Percentiles rank a stretch among this genome's conserved stretches.
Evolutionary conservation across 2,329 filamentous ascomycete genomes (phyloP).

Genomic region (Fusarium proliferatum): DNA sequence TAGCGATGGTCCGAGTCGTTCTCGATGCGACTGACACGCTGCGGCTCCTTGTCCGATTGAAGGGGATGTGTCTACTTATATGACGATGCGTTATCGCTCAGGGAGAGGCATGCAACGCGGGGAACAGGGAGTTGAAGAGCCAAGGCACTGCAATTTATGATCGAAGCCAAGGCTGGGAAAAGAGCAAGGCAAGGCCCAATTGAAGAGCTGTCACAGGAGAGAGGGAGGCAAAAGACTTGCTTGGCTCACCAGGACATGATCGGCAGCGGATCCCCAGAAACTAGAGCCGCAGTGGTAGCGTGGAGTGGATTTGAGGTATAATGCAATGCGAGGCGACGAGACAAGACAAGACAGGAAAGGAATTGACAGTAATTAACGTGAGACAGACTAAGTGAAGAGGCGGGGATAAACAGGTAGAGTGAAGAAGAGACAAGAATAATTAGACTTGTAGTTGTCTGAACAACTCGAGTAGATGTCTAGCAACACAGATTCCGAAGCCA

Average conservation of each 20-base stretch:
- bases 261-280: slow-evolving; percentile 35
- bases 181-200: slow-evolving; percentile 4
- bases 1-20: slow-evolving; percentile 10
- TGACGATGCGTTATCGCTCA: slow-evolving; percentile 26
- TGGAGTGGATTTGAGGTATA: slow-evolving; percentile 1
- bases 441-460: background rate
- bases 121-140: slow-evolving; percentile 20
- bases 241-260: slow-evolving; percentile 44
- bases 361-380: slow-evolving; percentile 17
- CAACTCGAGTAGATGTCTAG: background rate
- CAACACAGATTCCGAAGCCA: background rate
- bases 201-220: slow-evolving; percentile 25
- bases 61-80: slow-evolving; percentile 14
- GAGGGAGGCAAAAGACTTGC: slow-evolving; percentile 31
- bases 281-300: slow-evolving; percentile 28
- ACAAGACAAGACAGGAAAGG: slow-evolving; percentile 2
- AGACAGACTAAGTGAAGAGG: slow-evolving; percentile 4
- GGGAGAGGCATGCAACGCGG: slow-evolving; percentile 29
- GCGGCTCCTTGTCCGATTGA: slow-evolving; percentile 29
- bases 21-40: slow-evolving; percentile 7
- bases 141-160: slow-evolving; percentile 18
- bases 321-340: background rate
- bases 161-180: slow-evolving; percentile 21
- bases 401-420: background rate
- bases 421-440: background rate